A percentile compares a stretch with the other conserved stretches of the same genome.
phyloP scores from a whole-genome alignment of 805 yeast species.

The fission yeast (Schizosaccharomyces pombe) region DNA sequence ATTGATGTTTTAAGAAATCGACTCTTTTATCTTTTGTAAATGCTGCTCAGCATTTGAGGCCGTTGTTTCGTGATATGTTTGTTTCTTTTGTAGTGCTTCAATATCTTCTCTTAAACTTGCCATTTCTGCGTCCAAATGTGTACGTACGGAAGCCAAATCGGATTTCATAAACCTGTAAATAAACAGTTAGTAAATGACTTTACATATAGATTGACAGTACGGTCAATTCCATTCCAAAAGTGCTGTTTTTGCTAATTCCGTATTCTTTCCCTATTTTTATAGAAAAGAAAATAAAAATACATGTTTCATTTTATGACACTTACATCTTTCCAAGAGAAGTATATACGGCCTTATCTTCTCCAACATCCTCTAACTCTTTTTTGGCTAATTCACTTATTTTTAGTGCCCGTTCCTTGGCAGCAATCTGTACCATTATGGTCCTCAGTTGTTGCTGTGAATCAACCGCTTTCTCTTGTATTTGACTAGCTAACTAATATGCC shows the following conservation, averaged over 20 bases:
- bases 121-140: background rate
- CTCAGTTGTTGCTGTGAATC: background rate
- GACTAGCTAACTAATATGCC: background rate
- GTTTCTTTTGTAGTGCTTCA: background rate
- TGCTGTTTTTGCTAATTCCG: too few relatives aligned
- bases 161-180: background rate
- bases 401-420: background rate
- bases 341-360: background rate
- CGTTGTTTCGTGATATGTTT: background rate
- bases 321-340: background rate
- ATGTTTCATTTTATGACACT: background rate
- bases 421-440: background rate
- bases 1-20: background rate
- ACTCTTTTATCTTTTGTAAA: background rate
- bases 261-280: too few relatives aligned
- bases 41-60: background rate
- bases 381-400: background rate
- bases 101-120: background rate
- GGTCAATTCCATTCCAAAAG: too few relatives aligned
- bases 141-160: background rate
- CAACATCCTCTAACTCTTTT: background rate
- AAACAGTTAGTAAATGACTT: background rate
- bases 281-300: background rate
- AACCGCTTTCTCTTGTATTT: background rate
- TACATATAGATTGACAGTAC: too few relatives aligned